Percentiles rank a stretch among this genome's conserved stretches.
phyloP scores from a whole-genome alignment of 257 asterid species.

The Coffea canephora region DNA sequence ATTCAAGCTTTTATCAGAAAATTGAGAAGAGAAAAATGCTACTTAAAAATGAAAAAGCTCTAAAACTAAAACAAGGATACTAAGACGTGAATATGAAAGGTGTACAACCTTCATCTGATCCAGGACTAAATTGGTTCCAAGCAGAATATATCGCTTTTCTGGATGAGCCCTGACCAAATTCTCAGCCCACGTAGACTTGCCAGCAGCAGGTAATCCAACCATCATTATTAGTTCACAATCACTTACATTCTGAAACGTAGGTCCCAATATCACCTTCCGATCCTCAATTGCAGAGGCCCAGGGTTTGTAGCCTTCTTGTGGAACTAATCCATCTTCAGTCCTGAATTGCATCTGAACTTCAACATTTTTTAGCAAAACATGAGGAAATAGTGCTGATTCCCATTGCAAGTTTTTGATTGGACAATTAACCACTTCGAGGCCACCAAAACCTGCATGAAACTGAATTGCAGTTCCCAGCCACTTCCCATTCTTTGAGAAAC shows the following conservation, averaged over 20 bases:
- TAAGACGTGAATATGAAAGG: conserved; percentile 3
- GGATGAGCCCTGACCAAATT: conserved; percentile 48
- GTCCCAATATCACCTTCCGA: conserved; percentile 43
- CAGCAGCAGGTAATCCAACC: conserved; percentile 72
- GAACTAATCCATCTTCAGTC: conserved; percentile 46
- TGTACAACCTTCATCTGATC: conserved; percentile 58
- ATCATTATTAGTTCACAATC: conserved; percentile 60
- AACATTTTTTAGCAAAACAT: conserved; percentile 57
- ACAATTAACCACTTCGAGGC: conserved; percentile 39
- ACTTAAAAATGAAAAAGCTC: neutral
- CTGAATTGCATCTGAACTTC: conserved; percentile 50
- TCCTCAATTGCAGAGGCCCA: conserved; percentile 50
- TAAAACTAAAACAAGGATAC: neutral
- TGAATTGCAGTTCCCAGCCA: conserved; percentile 55
- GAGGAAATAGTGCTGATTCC: conserved; percentile 59
- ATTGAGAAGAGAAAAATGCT: neutral
- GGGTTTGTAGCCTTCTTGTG: conserved; percentile 48
- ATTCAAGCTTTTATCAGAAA: conserved; percentile 2
- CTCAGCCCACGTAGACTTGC: conserved; percentile 73
- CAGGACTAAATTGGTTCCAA: conserved; percentile 52
- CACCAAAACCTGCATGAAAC: conserved; percentile 49
- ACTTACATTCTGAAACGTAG: conserved; percentile 27
- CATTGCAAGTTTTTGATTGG: conserved; percentile 27
- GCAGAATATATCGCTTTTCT: conserved; percentile 57
- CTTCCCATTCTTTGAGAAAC: conserved; percentile 56